phyloP scores from a whole-genome alignment of 306 rosid genomes.

The Ziziphus jujuba region DNA sequence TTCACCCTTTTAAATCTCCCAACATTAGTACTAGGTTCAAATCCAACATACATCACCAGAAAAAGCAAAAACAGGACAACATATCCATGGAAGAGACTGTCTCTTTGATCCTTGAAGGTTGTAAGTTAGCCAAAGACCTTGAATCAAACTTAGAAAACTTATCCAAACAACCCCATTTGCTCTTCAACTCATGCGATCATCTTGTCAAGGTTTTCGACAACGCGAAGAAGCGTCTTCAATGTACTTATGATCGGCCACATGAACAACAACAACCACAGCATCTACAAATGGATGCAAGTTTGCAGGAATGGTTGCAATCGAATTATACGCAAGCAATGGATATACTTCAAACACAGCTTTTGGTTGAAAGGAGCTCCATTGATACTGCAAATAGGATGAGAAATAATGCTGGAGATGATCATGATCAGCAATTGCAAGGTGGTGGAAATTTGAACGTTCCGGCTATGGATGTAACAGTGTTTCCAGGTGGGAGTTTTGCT shows the following conservation, averaged over 20 bases:
- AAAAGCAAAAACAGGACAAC: slow-evolving; percentile 2
- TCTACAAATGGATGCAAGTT: slow-evolving; percentile 19
- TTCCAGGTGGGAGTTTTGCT: neutral
- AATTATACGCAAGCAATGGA: slow-evolving; percentile 18
- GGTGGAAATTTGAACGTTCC: slow-evolving; percentile 4
- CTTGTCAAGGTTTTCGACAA: slow-evolving; percentile 28
- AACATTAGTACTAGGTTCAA: slow-evolving; percentile 2
- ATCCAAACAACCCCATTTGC: slow-evolving; percentile 28
- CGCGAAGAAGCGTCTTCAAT: slow-evolving; percentile 30
- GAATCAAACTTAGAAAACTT: slow-evolving; percentile 39
- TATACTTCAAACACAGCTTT: slow-evolving; percentile 28
- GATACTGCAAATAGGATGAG: neutral
- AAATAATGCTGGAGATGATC: no score
- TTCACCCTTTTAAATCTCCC: no score
- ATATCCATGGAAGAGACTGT: slow-evolving; percentile 45
- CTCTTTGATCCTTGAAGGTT: slow-evolving; percentile 37
- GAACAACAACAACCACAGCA: slow-evolving; percentile 21
- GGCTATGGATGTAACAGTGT: slow-evolving; percentile 19
- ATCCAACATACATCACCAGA: slow-evolving; percentile 5
- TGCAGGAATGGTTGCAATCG: slow-evolving; percentile 40
- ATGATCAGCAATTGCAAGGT: neutral
- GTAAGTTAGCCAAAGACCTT: slow-evolving; percentile 41
- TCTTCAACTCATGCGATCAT: slow-evolving; percentile 40
- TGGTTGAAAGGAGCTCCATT: neutral
- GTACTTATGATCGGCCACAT: slow-evolving; percentile 2